A percentile compares a stretch with the other conserved stretches of the same genome.
Conservation (phyloP, 257 asterid genomes). For the Lantana camara region DNA sequence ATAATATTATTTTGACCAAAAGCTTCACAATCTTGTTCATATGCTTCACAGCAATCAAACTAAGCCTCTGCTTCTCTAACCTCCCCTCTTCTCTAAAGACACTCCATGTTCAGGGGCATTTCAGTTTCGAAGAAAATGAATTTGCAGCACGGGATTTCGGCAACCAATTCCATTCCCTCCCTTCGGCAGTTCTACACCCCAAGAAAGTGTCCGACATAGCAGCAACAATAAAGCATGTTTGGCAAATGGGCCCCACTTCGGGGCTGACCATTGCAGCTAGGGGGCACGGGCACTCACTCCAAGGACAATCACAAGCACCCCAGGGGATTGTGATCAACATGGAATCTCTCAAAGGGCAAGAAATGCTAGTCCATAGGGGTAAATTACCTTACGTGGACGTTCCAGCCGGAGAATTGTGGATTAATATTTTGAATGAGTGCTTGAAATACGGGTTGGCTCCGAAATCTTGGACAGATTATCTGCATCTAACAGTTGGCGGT, state of each 20-base stretch:
- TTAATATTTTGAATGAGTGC: conserved; percentile 65
- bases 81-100: conserved; percentile 41
- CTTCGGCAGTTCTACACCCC: conserved; percentile 81
- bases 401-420: conserved; percentile 87
- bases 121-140: conserved; percentile 57
- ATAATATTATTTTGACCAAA: conserved; percentile 36
- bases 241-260: conserved; percentile 73
- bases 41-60: conserved; percentile 47
- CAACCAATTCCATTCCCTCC: conserved; percentile 62
- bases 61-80: conserved; percentile 38
- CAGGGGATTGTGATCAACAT: conserved; percentile 79
- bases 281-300: conserved; percentile 82
- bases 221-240: conserved; percentile 60
- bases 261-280: conserved; percentile 71
- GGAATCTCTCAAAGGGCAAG: conserved; percentile 54
- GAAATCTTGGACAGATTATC: conserved; percentile 90
- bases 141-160: conserved; percentile 84
- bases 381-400: conserved; percentile 64
- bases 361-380: conserved; percentile 57
- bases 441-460: conserved; percentile 77
- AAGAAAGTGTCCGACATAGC: conserved; percentile 69
- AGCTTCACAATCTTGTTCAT: conserved; percentile 40
- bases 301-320: conserved; percentile 77
- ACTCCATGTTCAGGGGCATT: conserved; percentile 57
- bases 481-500: conserved; percentile 90